Evolutionary conservation across 441 rosid species (phyloP).

Genomic region (Aleurites moluccanus): DNA sequence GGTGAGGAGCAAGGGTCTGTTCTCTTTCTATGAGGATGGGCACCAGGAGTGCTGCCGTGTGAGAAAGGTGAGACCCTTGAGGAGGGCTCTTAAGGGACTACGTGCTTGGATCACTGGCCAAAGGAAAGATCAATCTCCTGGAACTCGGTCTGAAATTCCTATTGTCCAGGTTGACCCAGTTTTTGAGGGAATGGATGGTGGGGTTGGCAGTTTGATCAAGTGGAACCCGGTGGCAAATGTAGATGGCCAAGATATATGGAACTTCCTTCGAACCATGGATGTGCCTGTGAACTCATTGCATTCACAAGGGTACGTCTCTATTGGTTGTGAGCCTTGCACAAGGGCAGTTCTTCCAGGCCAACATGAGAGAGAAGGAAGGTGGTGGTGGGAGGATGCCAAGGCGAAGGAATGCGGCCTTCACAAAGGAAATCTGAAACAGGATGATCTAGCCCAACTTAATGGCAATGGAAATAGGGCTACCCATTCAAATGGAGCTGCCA

Average conservation of each 20-base stretch:
- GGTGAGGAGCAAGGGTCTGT: constrained; percentile 86
- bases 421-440: constrained; percentile 76
- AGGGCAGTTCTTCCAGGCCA: constrained; percentile 90
- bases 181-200: constrained; percentile 85
- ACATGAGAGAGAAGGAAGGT: constrained; percentile 97
- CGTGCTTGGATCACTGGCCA: constrained; percentile 98
- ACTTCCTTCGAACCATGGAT: constrained; percentile 73
- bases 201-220: constrained; percentile 83
- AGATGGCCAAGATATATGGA: constrained; percentile 70
- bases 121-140: constrained; percentile 93
- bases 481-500: constrained; percentile 28
- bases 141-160: constrained; percentile 79
- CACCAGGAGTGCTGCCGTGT: constrained; percentile 98
- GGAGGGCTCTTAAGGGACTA: constrained; percentile 86
- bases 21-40: constrained; percentile 95
- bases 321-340: constrained; percentile 97
- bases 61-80: constrained; percentile 89
- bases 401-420: constrained; percentile 98
- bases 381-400: constrained; percentile 99
- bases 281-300: constrained; percentile 88
- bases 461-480: constrained; percentile 43
- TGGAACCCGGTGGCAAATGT: constrained; percentile 94
- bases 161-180: constrained; percentile 90
- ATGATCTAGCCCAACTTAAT: constrained; percentile 28
- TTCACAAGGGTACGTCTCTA: constrained; percentile 69